These are phyloP conservation scores for Geranium rotundifolium DNA, from an alignment of 345 rosid genomes.

Conservation along the genomic window DNA sequence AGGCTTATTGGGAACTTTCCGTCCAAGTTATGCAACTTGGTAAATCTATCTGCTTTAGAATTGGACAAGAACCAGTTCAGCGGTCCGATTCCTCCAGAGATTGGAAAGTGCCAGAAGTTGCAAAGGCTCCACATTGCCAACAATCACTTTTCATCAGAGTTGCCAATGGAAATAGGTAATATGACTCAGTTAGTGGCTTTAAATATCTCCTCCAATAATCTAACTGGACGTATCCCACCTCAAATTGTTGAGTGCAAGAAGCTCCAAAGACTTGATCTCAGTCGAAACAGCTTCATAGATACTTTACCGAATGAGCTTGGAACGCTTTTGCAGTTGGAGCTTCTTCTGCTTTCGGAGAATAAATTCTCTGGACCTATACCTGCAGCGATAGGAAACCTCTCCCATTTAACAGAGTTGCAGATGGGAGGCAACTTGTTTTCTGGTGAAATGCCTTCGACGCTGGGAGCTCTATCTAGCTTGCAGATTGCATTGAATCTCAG, in stretches of 20 bases:
- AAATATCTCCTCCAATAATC: constrained; percentile 70
- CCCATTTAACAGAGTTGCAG: constrained; percentile 72
- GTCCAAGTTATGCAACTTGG: constrained; percentile 59
- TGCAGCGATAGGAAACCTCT: constrained; percentile 49
- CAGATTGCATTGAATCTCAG: constrained; percentile 94
- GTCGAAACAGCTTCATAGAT: constrained; percentile 49
- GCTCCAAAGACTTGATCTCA: constrained; percentile 91
- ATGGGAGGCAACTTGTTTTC: constrained; percentile 89
- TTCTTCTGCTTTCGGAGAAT: constrained; percentile 75
- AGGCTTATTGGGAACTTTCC: constrained; percentile 68
- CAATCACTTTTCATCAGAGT: constrained; percentile 44
- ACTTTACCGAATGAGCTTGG: constrained; percentile 70
- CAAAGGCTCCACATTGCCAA: constrained; percentile 70
- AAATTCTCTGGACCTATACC: constrained; percentile 69
- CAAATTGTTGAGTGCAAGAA: constrained; percentile 58
- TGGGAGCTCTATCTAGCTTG: constrained; percentile 71
- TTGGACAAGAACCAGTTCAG: constrained; percentile 63
- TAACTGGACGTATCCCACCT: constrained; percentile 56
- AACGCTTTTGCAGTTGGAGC: constrained; percentile 63
- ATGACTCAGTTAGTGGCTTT: constrained; percentile 68
- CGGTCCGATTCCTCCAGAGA: constrained; percentile 61
- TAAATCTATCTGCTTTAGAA: constrained; percentile 63
- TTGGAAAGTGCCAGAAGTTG: constrained; percentile 54
- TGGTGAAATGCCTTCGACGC: constrained; percentile 56
- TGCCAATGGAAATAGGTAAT: constrained; percentile 69